Evolutionary conservation across 257 asterid genomes (phyloP), one percentile per base, ranked within the genome.

Genomic region (Rubia yunnanensis): DNA sequence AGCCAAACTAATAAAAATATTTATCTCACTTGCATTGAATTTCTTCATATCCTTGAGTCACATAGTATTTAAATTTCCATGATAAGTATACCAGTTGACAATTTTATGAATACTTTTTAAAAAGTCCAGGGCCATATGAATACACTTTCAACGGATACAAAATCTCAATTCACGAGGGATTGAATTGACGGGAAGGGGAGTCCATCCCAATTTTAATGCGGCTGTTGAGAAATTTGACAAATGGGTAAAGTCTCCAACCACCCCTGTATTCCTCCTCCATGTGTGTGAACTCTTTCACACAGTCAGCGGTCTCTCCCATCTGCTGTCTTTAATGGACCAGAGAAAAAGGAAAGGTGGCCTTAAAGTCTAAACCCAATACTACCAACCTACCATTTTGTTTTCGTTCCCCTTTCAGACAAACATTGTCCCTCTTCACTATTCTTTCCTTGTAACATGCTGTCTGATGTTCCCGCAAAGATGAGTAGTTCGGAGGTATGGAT

Each of bases 281-380:
- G 57, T 24, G 36, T 32, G 36, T 32, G 36, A 8, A 32, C 7
- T 5, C 36, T 32, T 8, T n/a, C n/a, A n/a, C n/a, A n/a, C 61
- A 56, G 34, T 55, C 34, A 24, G 34, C 35, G 34, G 60, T 49
- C 30, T 32, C 30, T 10, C 10, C 15, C 7, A 10, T 7, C 60
- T 30, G 73, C 73, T n/a, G 60, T 48, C 73, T 69, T 70, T 70
- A 60, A 70, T 70, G 73, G 69, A 70, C 68, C 69, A 11, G 44
- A 22, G 2, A 26, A 15, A 17, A 0, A 7, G 17, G 48, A 39
- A 20, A 35, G 49, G 11, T 49, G 15, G n/a, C 31, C 34, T 50
- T 63, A 41, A 62, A 62, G 74, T 70, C 69, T 50, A 52, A 70
- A 62, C 18, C 57, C 7, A 49, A 49, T 18, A n/a, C 7, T n/a